Conservation (phyloP, 2,329 filamentous ascomycete genomes). For the Cordyceps farinosa region DNA sequence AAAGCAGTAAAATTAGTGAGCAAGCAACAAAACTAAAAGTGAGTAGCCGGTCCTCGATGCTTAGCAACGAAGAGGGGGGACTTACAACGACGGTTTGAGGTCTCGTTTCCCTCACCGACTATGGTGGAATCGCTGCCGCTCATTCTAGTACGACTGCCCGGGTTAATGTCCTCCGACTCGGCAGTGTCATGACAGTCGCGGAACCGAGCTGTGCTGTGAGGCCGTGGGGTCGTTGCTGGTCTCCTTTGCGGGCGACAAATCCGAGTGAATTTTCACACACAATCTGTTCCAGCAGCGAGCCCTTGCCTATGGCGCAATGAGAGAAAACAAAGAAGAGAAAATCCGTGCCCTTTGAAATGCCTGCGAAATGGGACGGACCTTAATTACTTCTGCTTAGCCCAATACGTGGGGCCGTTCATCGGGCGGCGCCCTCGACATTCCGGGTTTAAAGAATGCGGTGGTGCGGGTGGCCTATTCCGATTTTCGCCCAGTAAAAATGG, state of each 20-base stretch:
- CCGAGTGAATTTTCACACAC: not conserved
- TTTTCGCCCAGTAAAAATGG: not conserved
- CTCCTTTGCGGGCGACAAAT: not conserved
- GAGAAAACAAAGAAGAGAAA: not conserved
- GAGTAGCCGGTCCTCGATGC: not conserved
- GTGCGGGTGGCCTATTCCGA: not conserved
- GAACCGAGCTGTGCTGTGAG: not conserved
- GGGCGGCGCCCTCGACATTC: not conserved
- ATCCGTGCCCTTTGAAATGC: not conserved
- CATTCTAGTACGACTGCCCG: too few relatives aligned
- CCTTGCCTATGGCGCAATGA: not conserved
- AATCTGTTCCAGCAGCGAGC: not conserved
- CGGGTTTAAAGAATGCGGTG: not conserved
- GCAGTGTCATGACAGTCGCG: not conserved
- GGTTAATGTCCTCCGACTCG: not conserved
- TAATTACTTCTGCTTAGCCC: not conserved
- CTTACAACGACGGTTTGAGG: not conserved
- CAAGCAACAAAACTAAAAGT: not conserved
- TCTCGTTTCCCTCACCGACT: not conserved
- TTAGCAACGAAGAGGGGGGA: not conserved
- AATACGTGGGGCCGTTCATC: conserved; percentile 2
- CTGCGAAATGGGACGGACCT: not conserved
- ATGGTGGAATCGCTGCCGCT: not conserved
- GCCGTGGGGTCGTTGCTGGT: not conserved
- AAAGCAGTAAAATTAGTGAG: not conserved